Percentiles rank a stretch among this genome's conserved stretches.
These are phyloP conservation scores for Aspergillus affinis DNA, from an alignment of 495 filamentous ascomycete species.

Conservation along the genomic window DNA sequence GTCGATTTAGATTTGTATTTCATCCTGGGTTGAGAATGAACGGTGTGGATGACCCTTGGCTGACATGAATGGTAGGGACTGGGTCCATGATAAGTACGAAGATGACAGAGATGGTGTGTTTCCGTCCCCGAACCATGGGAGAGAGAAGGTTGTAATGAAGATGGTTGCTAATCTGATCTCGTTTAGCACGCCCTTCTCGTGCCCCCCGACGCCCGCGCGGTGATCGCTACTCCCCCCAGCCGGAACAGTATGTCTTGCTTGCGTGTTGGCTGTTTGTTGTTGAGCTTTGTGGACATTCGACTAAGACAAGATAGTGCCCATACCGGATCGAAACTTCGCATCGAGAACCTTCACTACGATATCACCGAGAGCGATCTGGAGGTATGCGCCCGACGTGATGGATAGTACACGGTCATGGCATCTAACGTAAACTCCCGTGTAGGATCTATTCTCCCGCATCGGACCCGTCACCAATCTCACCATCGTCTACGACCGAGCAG, in stretches of 20 bases:
- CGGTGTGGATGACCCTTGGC: slow-evolving; percentile 14
- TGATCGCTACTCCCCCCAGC: slow-evolving; percentile 48
- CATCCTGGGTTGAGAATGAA: neutral
- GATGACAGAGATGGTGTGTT: slow-evolving; percentile 55
- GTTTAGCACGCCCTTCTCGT: slow-evolving; percentile 41
- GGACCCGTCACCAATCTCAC: slow-evolving; percentile 69
- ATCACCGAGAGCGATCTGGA: slow-evolving; percentile 83
- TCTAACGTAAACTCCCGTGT: slow-evolving; percentile 3
- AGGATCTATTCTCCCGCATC: slow-evolving; percentile 82
- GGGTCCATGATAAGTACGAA: slow-evolving; percentile 88
- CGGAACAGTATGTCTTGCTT: slow-evolving; percentile 46
- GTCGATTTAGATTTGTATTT: slow-evolving; percentile 56
- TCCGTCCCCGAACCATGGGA: slow-evolving; percentile 30
- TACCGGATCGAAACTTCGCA: slow-evolving; percentile 69
- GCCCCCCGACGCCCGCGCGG: slow-evolving; percentile 34
- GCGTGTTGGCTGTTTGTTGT: slow-evolving; percentile 20
- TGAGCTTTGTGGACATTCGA: neutral
- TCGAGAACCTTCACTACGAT: slow-evolving; percentile 94
- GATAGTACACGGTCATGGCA: neutral
- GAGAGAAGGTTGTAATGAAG: neutral
- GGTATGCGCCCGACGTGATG: slow-evolving; percentile 44
- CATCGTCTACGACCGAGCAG: slow-evolving; percentile 83
- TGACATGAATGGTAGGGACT: slow-evolving; percentile 57
- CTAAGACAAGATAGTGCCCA: slow-evolving; percentile 31
- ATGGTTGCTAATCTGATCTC: slow-evolving; percentile 16